These are phyloP conservation scores for Mycena sanguinolenta DNA, from an alignment of 768 basidiomycete species.

Conservation along the genomic window DNA sequence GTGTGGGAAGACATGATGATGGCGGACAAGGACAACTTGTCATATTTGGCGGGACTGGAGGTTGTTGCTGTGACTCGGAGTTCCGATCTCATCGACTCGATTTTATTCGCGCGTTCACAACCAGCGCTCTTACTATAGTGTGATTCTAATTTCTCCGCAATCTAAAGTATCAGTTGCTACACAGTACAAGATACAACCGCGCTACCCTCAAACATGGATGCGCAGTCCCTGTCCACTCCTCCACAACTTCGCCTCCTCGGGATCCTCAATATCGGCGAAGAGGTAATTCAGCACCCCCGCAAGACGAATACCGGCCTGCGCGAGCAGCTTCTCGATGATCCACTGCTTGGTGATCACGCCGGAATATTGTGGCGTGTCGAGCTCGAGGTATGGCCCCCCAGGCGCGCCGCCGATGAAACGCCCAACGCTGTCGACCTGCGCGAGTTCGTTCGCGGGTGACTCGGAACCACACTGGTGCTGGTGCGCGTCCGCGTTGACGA, in stretches of 20 bases:
- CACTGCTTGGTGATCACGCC: conserved; percentile 75
- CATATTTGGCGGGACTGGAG: too few relatives aligned
- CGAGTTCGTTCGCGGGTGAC: conserved; percentile 25
- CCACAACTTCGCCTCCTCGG: conserved; percentile 29
- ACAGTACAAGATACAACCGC: conserved; percentile 1
- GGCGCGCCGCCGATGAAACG: conserved; percentile 12
- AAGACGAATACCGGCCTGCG: conserved; percentile 86
- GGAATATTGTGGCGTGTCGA: conserved; percentile 86
- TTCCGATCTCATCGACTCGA: too few relatives aligned
- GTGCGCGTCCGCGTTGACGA: conserved; percentile 29
- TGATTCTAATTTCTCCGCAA: too few relatives aligned
- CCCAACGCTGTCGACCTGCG: conserved; percentile 32
- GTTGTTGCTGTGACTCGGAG: too few relatives aligned
- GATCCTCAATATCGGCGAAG: conserved; percentile 58
- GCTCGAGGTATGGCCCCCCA: conserved; percentile 65
- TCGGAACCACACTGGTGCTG: background rate
- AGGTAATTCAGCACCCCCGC: conserved; percentile 87
- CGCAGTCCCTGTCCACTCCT: conserved; percentile 19
- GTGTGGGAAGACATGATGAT: too few relatives aligned
- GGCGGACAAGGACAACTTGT: too few relatives aligned
- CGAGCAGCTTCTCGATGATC: conserved; percentile 86
- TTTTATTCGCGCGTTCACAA: too few relatives aligned
- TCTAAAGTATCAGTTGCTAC: too few relatives aligned
- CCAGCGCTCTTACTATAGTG: too few relatives aligned
- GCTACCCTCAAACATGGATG: conserved; percentile 13